Evolutionary conservation across 1,284 basidiomycete species (phyloP).

Genomic region (Irpex rosettiformis): DNA sequence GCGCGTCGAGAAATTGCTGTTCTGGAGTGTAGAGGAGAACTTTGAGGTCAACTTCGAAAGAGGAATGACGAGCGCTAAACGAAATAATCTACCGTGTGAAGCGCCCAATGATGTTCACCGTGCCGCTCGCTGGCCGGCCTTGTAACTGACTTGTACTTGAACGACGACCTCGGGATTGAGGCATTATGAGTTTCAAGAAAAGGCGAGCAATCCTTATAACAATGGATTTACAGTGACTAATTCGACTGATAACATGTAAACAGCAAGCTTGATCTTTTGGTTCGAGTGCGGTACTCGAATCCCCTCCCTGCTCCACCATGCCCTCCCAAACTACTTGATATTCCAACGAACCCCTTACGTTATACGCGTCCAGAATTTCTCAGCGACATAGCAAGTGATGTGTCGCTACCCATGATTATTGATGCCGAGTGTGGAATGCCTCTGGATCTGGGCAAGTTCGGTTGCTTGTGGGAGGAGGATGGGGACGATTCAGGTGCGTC

Average conservation of each 20-base stretch:
- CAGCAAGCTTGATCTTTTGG: conserved; percentile 83
- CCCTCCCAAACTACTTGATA: conserved; percentile 88
- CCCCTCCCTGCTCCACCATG: conserved; percentile 92
- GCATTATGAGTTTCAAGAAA: conserved; percentile 24
- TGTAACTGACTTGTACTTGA: neutral
- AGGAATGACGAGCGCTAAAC: neutral
- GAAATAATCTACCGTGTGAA: neutral
- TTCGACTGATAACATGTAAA: neutral
- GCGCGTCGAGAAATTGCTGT: neutral
- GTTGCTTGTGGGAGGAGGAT: conserved; percentile 79
- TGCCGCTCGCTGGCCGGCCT: neutral
- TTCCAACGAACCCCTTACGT: conserved; percentile 81
- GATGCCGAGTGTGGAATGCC: conserved; percentile 96
- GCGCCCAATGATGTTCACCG: neutral
- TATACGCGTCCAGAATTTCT: conserved; percentile 85
- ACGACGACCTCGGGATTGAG: neutral
- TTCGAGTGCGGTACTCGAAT: conserved; percentile 90
- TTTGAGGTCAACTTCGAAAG: neutral
- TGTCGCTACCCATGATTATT: conserved; percentile 87
- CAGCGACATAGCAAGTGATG: conserved; percentile 74
- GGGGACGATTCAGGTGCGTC: conserved; percentile 64
- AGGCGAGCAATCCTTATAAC: conserved; percentile 10
- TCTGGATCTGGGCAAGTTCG: conserved; percentile 79
- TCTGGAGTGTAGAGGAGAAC: neutral
- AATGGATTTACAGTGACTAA: neutral